Conservation (phyloP, 2,329 filamentous ascomycete species). For the Cercospora janseana region DNA sequence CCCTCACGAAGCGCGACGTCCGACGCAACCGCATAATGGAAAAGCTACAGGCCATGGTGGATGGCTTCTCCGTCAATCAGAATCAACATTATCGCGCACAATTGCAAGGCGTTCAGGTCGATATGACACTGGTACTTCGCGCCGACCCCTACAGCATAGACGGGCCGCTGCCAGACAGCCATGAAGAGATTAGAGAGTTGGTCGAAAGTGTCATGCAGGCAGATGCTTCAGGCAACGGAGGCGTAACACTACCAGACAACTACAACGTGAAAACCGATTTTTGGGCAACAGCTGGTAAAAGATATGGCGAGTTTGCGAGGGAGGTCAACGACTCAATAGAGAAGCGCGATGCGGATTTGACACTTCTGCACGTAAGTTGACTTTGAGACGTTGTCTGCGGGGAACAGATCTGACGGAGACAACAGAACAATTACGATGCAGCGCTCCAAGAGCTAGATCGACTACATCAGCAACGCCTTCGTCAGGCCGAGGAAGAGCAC, state of each 20-base stretch:
- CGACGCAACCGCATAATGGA: constrained; percentile 80
- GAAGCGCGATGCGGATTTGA: constrained; percentile 78
- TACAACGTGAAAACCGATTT: constrained; percentile 66
- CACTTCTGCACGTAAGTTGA: constrained; percentile 70
- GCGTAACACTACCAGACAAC: constrained; percentile 42
- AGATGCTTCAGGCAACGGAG: constrained; percentile 29
- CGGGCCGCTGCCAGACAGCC: constrained; percentile 63
- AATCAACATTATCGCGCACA: constrained; percentile 85
- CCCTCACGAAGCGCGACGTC: constrained; percentile 81
- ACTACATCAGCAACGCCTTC: constrained; percentile 58
- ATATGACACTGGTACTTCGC: constrained; percentile 80
- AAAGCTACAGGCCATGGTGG: constrained; percentile 70
- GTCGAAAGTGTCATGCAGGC: constrained; percentile 43
- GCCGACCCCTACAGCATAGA: constrained; percentile 72
- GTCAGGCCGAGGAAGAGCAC: constrained; percentile 63
- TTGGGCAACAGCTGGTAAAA: constrained; percentile 66
- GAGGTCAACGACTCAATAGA: constrained; percentile 87
- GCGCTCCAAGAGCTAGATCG: constrained; percentile 56
- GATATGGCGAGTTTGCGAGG: constrained; percentile 80
- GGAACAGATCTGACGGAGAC: not conserved
- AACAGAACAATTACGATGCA: constrained; percentile 57
- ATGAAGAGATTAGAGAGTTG: constrained; percentile 66
- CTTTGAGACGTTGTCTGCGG: not conserved
- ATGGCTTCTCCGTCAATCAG: constrained; percentile 75
- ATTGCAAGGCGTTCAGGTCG: constrained; percentile 85